Conservation (phyloP, 192 early-diverging fungal genomes). For the Ambispora gerdemannii region DNA sequence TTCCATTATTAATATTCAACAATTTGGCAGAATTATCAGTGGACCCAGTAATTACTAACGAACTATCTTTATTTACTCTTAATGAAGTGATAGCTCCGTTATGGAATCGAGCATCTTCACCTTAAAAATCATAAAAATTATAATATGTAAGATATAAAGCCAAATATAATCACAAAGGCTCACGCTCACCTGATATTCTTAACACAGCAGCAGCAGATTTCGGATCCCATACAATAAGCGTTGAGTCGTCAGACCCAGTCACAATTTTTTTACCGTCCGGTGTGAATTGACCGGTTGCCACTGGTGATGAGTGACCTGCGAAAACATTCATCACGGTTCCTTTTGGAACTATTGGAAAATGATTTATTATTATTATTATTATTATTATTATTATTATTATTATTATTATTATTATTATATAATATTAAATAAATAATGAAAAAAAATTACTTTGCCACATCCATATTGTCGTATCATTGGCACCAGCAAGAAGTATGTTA, state of each 20-base stretch:
- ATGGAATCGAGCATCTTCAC: slow-evolving; percentile 84
- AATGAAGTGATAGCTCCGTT: slow-evolving; percentile 72
- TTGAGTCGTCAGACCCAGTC: slow-evolving; percentile 78
- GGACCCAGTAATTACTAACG: slow-evolving; percentile 78
- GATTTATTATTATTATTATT: too few relatives aligned
- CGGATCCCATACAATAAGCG: slow-evolving; percentile 90
- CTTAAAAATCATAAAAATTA: slow-evolving; percentile 1
- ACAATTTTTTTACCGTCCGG: slow-evolving; percentile 87
- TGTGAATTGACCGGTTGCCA: slow-evolving; percentile 87
- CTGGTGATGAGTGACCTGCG: slow-evolving; percentile 77
- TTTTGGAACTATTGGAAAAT: slow-evolving; percentile 55
- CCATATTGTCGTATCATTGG: slow-evolving; percentile 87
- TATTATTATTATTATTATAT: too few relatives aligned
- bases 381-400: too few relatives aligned
- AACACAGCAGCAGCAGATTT: slow-evolving; percentile 69
- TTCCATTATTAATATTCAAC: slow-evolving; percentile 72
- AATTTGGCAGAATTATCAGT: slow-evolving; percentile 74
- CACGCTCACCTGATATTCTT: slow-evolving; percentile 57
- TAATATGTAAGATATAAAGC: too few relatives aligned
- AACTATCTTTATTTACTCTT: slow-evolving; percentile 69
- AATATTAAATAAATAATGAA: too few relatives aligned
- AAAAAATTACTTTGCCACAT: slow-evolving; percentile 73
- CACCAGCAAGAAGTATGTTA: slow-evolving; percentile 84
- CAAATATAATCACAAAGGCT: background rate
- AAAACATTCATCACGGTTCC: slow-evolving; percentile 95